Conservation (phyloP, 129 eudicot species). For the Dittrichia graveolens region DNA sequence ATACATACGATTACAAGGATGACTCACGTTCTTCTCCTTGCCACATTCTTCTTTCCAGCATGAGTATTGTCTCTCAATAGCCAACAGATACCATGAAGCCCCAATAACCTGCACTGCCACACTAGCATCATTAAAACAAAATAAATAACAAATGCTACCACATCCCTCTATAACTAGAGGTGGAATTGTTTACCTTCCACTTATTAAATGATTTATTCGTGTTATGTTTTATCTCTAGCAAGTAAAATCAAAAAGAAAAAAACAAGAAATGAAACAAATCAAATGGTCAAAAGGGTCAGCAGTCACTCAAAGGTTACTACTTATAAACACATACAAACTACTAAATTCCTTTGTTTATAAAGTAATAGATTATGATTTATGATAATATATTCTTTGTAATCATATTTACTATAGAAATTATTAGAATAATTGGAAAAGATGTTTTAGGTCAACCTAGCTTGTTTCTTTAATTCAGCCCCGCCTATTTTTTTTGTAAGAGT, state of each 20-base stretch:
- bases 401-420: background rate
- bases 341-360: background rate
- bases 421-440: no score
- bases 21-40: slow-evolving; percentile 36
- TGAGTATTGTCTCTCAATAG: slow-evolving; percentile 60
- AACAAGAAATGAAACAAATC: background rate
- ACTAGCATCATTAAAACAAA: slow-evolving; percentile 34
- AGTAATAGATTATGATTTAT: no score
- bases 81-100: slow-evolving; percentile 70
- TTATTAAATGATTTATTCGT: no score
- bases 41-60: slow-evolving; percentile 75
- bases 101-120: slow-evolving; percentile 75
- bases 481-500: no score
- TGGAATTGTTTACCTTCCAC: background rate
- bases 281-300: background rate
- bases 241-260: no score
- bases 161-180: background rate
- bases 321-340: background rate
- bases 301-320: background rate
- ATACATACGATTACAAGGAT: slow-evolving; percentile 43
- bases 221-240: no score
- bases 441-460: no score
- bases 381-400: background rate
- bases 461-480: no score
- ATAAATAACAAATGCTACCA: slow-evolving; percentile 3